Evolutionary conservation across 192 early-diverging fungal species (phyloP).

Genomic region (Linnemannia elongata): DNA sequence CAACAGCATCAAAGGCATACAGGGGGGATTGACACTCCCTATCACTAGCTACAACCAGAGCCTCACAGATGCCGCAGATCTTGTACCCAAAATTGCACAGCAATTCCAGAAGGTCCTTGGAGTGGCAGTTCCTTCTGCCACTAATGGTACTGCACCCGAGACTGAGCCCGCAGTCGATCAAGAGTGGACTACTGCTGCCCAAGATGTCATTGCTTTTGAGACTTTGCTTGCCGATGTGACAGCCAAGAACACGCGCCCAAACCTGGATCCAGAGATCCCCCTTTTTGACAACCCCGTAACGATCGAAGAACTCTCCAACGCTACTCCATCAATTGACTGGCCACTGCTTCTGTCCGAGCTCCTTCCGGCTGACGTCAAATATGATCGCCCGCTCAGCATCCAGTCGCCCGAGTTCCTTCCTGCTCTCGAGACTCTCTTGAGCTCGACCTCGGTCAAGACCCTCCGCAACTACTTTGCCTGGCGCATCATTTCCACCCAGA

Average conservation of each 20-base stretch:
- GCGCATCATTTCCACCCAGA: constrained; percentile 49
- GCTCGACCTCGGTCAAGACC: constrained; percentile 10
- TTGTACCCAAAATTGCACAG: no score
- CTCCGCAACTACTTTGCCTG: constrained; percentile 65
- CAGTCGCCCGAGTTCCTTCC: constrained; percentile 45
- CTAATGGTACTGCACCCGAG: no score
- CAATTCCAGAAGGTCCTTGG: no score
- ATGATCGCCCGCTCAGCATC: constrained; percentile 39
- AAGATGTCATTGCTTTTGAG: constrained; percentile 65
- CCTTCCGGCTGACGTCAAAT: background rate
- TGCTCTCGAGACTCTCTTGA: constrained; percentile 32
- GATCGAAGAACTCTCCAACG: constrained; percentile 23
- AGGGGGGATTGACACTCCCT: no score
- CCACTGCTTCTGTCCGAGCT: constrained; percentile 23
- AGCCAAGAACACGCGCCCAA: background rate
- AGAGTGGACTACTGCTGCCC: constrained; percentile 17
- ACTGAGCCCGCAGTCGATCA: no score
- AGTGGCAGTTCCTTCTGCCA: no score
- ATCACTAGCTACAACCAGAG: no score
- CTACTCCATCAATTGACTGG: constrained; percentile 49
- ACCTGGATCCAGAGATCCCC: background rate
- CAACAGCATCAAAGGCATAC: no score
- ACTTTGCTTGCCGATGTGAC: constrained; percentile 58
- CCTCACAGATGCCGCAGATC: no score
- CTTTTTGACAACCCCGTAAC: background rate